Percentiles rank a stretch among this genome's conserved stretches.
phyloP scores from a whole-genome alignment of 2,329 filamentous ascomycete genomes.

The Ceratocystis lukuohia region DNA sequence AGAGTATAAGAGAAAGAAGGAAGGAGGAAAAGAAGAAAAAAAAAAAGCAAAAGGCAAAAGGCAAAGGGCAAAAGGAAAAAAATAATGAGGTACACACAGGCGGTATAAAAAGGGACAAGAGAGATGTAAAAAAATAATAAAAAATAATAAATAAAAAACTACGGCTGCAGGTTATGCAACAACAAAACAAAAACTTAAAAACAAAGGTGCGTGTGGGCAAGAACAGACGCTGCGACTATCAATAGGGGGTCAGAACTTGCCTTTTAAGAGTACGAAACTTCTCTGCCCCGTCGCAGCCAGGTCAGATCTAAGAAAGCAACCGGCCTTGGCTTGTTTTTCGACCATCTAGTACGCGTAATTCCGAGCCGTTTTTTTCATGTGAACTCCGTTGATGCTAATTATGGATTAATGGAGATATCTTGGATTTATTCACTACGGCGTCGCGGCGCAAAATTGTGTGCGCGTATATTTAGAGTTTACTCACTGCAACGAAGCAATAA shows the following conservation, averaged over 20 bases:
- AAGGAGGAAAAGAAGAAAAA: background rate
- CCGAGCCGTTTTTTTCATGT: background rate
- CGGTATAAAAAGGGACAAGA: background rate
- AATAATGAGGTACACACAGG: too few species aligned
- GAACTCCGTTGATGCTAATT: background rate
- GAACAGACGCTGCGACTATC: background rate
- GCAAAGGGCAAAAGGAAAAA: background rate
- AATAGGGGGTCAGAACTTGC: background rate
- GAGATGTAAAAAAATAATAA: background rate
- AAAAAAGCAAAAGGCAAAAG: background rate
- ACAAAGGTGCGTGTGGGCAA: background rate
- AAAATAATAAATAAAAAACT: background rate
- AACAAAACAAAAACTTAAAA: constrained; percentile 1
- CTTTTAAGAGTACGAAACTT: background rate
- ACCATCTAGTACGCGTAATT: background rate
- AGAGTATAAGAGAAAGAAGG: background rate
- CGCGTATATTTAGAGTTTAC: background rate
- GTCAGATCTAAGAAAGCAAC: background rate
- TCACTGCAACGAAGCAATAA: background rate
- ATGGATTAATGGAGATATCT: background rate
- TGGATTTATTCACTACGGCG: background rate
- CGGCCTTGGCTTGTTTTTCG: background rate
- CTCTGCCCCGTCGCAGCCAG: too few species aligned
- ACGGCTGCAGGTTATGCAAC: background rate
- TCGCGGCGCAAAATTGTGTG: background rate